A percentile compares a stretch with the other conserved stretches of the same genome.
Evolutionary conservation across 768 basidiomycete species (phyloP).

Genomic region (Clavaria fumosa): DNA sequence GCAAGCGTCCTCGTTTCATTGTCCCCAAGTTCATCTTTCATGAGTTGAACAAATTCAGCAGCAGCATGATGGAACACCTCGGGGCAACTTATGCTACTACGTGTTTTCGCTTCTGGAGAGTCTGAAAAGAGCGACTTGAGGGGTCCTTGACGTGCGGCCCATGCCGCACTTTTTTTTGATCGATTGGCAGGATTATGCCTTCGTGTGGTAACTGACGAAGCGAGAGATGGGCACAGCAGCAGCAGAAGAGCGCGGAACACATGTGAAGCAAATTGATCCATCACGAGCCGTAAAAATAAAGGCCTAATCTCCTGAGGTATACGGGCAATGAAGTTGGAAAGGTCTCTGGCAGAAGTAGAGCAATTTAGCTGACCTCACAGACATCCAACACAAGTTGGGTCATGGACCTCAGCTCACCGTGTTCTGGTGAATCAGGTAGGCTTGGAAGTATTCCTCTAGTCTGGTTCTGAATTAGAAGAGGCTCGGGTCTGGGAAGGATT

Average conservation of each 20-base stretch:
- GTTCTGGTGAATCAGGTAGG: constrained; percentile 28
- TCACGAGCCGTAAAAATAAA: constrained; percentile 44
- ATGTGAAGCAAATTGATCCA: constrained; percentile 85
- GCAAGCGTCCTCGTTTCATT: constrained; percentile 72
- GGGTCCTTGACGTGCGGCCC: constrained; percentile 66
- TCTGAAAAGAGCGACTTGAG: constrained; percentile 66
- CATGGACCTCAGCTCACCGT: constrained; percentile 54
- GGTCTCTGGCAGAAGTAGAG: constrained; percentile 6
- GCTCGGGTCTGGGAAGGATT: background rate
- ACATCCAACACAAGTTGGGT: constrained; percentile 48
- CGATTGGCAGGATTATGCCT: constrained; percentile 30
- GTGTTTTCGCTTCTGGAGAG: constrained; percentile 21
- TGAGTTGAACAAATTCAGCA: constrained; percentile 28
- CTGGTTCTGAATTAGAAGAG: constrained; percentile 20
- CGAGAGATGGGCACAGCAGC: constrained; percentile 49
- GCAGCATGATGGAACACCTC: constrained; percentile 33
- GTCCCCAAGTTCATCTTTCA: constrained; percentile 38
- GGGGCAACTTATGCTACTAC: constrained; percentile 21
- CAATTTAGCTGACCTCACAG: constrained; percentile 47
- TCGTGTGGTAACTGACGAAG: constrained; percentile 26
- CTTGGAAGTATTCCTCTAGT: constrained; percentile 37
- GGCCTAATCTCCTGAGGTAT: constrained; percentile 52
- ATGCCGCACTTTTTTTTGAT: constrained; percentile 75
- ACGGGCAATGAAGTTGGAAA: background rate
- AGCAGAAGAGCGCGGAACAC: constrained; percentile 68